phyloP scores from a whole-genome alignment of 208 protist species.

The Tritrichomonas musculus region DNA sequence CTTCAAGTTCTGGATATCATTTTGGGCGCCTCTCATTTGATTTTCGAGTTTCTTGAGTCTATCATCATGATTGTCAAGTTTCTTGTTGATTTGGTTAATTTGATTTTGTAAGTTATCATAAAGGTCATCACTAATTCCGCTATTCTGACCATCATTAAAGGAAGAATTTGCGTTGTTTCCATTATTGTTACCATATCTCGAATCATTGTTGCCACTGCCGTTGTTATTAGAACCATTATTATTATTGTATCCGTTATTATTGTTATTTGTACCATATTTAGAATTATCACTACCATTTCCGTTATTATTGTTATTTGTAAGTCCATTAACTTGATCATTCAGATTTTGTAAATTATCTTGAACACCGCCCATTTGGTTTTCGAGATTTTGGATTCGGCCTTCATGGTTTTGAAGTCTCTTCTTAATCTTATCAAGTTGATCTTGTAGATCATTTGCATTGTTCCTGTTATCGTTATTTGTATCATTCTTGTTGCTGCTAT shows the following conservation, averaged over 20 bases:
- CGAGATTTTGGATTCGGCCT: background rate
- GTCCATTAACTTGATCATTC: background rate
- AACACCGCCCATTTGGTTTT: background rate
- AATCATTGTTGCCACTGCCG: background rate
- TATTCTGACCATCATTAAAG: too few relatives aligned
- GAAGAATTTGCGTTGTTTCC: too few relatives aligned
- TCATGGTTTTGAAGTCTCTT: background rate
- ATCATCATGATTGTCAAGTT: background rate
- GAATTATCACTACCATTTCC: too few relatives aligned
- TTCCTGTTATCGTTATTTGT: too few relatives aligned
- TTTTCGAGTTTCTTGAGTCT: background rate
- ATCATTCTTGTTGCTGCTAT: too few relatives aligned
- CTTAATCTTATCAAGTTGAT: background rate
- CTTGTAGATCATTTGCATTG: constrained; percentile 27
- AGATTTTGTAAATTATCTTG: background rate
- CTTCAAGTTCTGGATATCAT: background rate
- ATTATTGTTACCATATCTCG: background rate
- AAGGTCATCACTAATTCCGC: too few relatives aligned
- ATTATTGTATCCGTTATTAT: too few relatives aligned
- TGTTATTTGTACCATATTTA: too few relatives aligned
- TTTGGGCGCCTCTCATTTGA: background rate
- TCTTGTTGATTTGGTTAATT: too few relatives aligned
- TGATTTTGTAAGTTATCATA: too few relatives aligned
- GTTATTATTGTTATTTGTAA: too few relatives aligned
- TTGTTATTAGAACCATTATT: background rate